phyloP scores from a whole-genome alignment of 1,139 yeast species.

The Geotrichum aggregatum region DNA sequence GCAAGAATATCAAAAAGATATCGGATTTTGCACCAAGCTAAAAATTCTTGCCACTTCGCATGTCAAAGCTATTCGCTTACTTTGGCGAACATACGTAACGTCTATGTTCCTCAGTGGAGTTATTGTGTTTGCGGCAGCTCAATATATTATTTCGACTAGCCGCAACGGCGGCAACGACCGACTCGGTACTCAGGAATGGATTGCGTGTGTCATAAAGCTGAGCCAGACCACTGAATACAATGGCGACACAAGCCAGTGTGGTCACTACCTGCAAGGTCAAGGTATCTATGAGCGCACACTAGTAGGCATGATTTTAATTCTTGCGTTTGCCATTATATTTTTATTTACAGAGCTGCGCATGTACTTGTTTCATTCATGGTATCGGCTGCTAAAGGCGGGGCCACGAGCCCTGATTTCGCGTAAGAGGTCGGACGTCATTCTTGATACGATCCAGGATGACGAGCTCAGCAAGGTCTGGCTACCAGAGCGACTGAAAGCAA shows the following conservation, averaged over 20 bases:
- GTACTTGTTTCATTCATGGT: slow-evolving; percentile 19
- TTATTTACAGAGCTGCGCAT: slow-evolving; percentile 20
- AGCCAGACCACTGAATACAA: background rate
- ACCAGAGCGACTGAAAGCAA: slow-evolving; percentile 19
- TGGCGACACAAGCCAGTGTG: slow-evolving; percentile 10
- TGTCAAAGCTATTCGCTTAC: slow-evolving; percentile 20
- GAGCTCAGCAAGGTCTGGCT: slow-evolving; percentile 16
- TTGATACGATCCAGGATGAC: slow-evolving; percentile 19
- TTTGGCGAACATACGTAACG: slow-evolving; percentile 26
- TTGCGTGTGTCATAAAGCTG: slow-evolving; percentile 14
- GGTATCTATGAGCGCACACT: slow-evolving; percentile 19
- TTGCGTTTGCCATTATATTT: slow-evolving; percentile 17
- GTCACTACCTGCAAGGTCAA: slow-evolving; percentile 14
- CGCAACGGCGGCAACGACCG: slow-evolving; percentile 11
- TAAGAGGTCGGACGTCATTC: slow-evolving; percentile 16
- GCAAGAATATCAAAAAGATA: background rate
- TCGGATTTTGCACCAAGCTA: background rate
- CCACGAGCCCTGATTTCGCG: slow-evolving; percentile 15
- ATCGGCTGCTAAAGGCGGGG: slow-evolving; percentile 12
- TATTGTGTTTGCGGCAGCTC: slow-evolving; percentile 20
- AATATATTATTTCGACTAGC: slow-evolving; percentile 14
- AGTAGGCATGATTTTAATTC: slow-evolving; percentile 16
- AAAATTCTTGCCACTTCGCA: slow-evolving; percentile 14
- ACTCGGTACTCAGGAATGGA: slow-evolving; percentile 21
- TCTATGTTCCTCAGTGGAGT: slow-evolving; percentile 21